Base-by-base conservation (phyloP, 164 flowering plant species). In the Aristolochia contorta region DNA sequence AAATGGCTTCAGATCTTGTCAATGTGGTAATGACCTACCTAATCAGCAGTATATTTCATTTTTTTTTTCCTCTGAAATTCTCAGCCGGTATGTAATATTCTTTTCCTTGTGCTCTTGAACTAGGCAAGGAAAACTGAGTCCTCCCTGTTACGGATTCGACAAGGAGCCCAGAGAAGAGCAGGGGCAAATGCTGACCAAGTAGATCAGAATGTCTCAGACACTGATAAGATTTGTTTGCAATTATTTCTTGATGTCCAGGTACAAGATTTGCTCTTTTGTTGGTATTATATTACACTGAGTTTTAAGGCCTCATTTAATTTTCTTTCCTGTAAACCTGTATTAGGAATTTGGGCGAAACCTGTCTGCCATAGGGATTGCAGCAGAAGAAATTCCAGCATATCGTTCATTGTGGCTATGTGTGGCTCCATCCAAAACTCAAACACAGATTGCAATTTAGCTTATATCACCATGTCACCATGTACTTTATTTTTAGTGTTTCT, bases 241-340 rank as follows among this genome's bases (percentile, higher is more conserved):
- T 70, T 88, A 55, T 88, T 90, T 73, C 92, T 93, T 55, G 99
- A 93, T 79, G 75, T 88, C 68, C 97, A 90, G 98, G 98, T 90
- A 65, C 24, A 15, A 2, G 13, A 23, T 6, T 21, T 51, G 27
- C 27, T 52, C n/a, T 5, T 14, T 47, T 30, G 13, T 14, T 21
- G 23, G 25, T 41, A 21, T 16, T 25, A 8, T 25, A 9, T 16
- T 47, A 4, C 12, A 25, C 16, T 25, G 20, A 16, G 47, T 21
- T 24, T 22, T 43, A 18, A 23, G 18, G 9, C 23, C 6, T 50
- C 16, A 16, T 25, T 30, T n/a, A 13, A 25, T 52, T 62, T 41
- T 52, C n/a, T 50, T 16, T 23, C n/a, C 18, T 25, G 13, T 22
- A 30, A 60, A 59, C 12, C 9, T 37, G 43, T 51, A 25, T 21